Percentiles rank a stretch among this genome's conserved stretches.
Evolutionary conservation across 2,329 filamentous ascomycete genomes (phyloP).

Genomic region (Colletotrichum sojae): DNA sequence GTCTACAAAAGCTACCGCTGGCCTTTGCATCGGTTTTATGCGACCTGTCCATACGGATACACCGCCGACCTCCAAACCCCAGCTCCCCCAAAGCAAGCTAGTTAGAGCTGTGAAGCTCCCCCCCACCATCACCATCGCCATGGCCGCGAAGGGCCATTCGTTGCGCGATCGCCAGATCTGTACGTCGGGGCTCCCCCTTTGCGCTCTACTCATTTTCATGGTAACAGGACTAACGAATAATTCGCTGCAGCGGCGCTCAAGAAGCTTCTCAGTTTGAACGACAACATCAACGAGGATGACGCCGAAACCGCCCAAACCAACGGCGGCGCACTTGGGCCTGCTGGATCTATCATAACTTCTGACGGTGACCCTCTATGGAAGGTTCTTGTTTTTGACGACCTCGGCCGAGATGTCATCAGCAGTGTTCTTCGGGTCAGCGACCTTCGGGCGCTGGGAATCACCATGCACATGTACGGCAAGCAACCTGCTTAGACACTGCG

Average conservation of each 20-base stretch:
- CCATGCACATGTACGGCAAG: constrained; percentile 84
- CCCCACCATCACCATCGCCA: constrained; percentile 47
- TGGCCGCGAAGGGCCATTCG: constrained; percentile 63
- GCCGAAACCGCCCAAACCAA: constrained; percentile 75
- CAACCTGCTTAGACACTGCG: constrained; percentile 13
- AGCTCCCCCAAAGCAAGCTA: constrained; percentile 27
- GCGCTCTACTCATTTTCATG: background rate
- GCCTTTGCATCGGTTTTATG: constrained; percentile 17
- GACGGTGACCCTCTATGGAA: constrained; percentile 98
- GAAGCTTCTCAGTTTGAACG: constrained; percentile 95
- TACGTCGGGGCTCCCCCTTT: constrained; percentile 45
- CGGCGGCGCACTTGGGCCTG: constrained; percentile 72
- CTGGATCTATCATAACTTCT: constrained; percentile 85
- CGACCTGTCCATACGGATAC: constrained; percentile 1
- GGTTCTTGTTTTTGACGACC: constrained; percentile 93
- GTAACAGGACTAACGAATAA: constrained; percentile 1
- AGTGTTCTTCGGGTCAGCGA: constrained; percentile 96
- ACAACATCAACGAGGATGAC: constrained; percentile 72
- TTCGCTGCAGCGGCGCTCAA: constrained; percentile 82
- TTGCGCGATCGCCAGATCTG: constrained; percentile 67
- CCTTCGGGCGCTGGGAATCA: constrained; percentile 92
- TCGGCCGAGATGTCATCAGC: constrained; percentile 94
- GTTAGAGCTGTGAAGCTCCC: constrained; percentile 41
- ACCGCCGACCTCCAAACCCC: background rate
- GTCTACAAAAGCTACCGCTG: constrained; percentile 2